Evolutionary conservation across 768 basidiomycete species (phyloP), one percentile per base, ranked within the genome.

Genomic region (Inosperma sp.): DNA sequence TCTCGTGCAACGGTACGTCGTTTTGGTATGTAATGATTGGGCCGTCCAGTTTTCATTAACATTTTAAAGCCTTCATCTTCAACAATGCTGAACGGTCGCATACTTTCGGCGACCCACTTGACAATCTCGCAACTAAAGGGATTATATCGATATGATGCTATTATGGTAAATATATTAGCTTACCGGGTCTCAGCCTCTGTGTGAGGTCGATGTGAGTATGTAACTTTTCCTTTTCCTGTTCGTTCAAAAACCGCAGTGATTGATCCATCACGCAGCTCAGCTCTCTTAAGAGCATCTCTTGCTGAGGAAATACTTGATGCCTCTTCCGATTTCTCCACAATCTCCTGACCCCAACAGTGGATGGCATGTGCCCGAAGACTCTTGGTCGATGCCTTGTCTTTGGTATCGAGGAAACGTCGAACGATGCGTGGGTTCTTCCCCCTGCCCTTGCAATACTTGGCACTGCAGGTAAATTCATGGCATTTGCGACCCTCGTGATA

Each of bases 1-100:
- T 74, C 69, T 1, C 59, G 54, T 0, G 63, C 63, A 1, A 76
- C 64, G 0, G 68, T 74, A 0, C 49, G 21, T 2, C 57, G 54
- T 0, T 63, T 68, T 0, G 72, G 72, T 35, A 75, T 34, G 43
- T 68, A 66, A n/a, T 65, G 58, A 12, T 62, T 58, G 0, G 66
- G 72, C 5, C 65, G 49, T 0, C 68, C 66, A 0, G 67, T 68
- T 40, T 64, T 67, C 64, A 71, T 69, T 6, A 74, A 44, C 3
- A 22, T 40, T 1, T 52, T 31, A 46, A 72, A 69, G 0, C 62
- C 65, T 0, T 50, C 33, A 40, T 75, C 70, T 2, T 60, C 41
- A 0, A 73, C 61, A 29, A 72, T 70, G 0, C 36, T 55, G 47
- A 69, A 69, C 0, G 71, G 72, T 0, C 62, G 56, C 21, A 62